A percentile compares a stretch with the other conserved stretches of the same genome.
These are phyloP conservation scores for Kandelia obovata DNA, from an alignment of 345 rosid species.

Conservation along the genomic window DNA sequence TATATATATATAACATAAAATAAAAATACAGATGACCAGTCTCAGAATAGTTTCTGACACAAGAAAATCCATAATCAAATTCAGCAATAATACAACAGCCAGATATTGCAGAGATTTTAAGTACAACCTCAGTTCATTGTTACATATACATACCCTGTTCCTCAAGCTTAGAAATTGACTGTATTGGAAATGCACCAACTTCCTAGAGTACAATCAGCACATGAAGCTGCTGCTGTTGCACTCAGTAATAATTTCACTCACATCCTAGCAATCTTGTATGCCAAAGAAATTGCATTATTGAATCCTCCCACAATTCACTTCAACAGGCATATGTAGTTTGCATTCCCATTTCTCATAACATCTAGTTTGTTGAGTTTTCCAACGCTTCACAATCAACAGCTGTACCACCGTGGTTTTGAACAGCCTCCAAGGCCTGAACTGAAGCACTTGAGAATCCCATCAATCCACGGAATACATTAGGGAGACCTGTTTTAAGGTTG, in stretches of 20 bases:
- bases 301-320: neutral
- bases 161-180: no score
- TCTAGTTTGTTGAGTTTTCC: conserved; percentile 15
- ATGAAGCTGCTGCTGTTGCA: neutral
- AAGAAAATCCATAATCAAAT: no score
- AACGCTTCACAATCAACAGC: conserved; percentile 26
- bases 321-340: neutral
- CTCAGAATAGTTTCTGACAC: no score
- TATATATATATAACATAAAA: no score
- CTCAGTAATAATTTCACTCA: neutral
- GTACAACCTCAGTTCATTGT: no score
- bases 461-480: conserved; percentile 65
- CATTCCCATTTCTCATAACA: neutral
- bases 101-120: no score
- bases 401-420: conserved; percentile 27
- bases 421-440: conserved; percentile 51
- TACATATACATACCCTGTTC: no score
- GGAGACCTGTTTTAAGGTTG: conserved; percentile 72
- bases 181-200: no score
- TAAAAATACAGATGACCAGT: no score
- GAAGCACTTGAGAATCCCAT: conserved; percentile 56
- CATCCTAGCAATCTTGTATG: neutral
- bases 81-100: no score
- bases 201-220: no score
- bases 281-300: neutral